Percentiles rank a stretch among this genome's conserved stretches.
Conservation (phyloP, 208 protist species). For the Phytomonas francai region DNA sequence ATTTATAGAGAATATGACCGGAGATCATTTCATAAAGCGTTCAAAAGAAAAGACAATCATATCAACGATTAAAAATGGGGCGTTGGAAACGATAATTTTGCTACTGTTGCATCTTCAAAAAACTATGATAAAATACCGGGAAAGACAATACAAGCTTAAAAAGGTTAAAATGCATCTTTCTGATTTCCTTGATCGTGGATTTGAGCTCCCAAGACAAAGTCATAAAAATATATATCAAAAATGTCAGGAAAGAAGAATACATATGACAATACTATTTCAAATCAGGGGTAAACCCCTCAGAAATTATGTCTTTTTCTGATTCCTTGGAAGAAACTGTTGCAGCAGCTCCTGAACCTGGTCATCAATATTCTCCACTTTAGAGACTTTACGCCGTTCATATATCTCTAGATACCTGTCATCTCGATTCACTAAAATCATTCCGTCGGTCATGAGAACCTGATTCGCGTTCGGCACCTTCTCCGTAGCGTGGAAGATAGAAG, state of each 20-base stretch:
- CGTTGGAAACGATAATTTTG: too few species aligned
- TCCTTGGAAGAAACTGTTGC: conserved; percentile 23
- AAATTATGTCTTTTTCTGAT: background rate
- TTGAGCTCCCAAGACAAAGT: conserved; percentile 5
- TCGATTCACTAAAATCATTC: conserved; percentile 50
- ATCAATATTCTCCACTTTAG: conserved; percentile 24
- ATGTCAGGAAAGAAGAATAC: conserved; percentile 7
- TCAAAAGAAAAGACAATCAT: background rate
- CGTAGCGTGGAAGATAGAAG: conserved; percentile 10
- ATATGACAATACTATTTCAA: background rate
- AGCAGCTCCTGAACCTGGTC: conserved; percentile 30
- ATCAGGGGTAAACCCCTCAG: background rate
- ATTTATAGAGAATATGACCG: background rate
- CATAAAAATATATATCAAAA: conserved; percentile 14
- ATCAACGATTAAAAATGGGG: background rate
- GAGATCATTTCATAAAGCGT: background rate
- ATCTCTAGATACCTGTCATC: conserved; percentile 52
- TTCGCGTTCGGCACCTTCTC: conserved; percentile 14
- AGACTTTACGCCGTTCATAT: conserved; percentile 41
- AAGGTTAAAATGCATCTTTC: background rate
- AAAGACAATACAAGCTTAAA: too few species aligned
- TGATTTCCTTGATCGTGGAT: background rate
- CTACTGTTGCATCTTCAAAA: too few species aligned
- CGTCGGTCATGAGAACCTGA: conserved; percentile 38
- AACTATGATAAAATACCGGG: too few species aligned